These are phyloP conservation scores for Erysiphe pulchra DNA, from an alignment of 2,329 filamentous ascomycete genomes.

Conservation along the genomic window DNA sequence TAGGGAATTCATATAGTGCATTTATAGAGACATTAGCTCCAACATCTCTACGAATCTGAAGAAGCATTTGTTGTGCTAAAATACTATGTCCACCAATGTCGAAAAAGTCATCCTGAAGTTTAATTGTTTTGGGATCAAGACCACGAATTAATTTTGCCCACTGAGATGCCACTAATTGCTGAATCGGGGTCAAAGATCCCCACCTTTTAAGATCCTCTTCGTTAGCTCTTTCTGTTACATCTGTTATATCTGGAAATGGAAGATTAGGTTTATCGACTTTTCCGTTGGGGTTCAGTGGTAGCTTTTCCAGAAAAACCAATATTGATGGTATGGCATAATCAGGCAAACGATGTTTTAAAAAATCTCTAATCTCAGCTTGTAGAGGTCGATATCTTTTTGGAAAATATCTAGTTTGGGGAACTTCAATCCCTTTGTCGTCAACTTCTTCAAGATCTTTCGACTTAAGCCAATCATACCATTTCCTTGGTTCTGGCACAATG, in stretches of 20 bases:
- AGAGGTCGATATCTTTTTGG: slow-evolving; percentile 17
- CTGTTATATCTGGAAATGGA: slow-evolving; percentile 49
- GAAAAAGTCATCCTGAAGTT: slow-evolving; percentile 41
- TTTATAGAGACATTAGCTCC: slow-evolving; percentile 44
- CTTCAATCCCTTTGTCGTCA: slow-evolving; percentile 15
- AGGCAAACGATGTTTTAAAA: slow-evolving; percentile 46
- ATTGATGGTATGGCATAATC: slow-evolving; percentile 51
- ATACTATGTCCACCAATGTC: slow-evolving; percentile 62
- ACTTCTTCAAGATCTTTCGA: slow-evolving; percentile 22
- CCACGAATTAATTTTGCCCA: slow-evolving; percentile 49
- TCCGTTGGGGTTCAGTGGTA: slow-evolving; percentile 66
- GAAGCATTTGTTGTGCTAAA: slow-evolving; percentile 56
- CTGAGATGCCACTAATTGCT: slow-evolving; percentile 39
- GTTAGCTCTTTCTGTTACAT: slow-evolving; percentile 31
- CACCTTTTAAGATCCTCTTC: slow-evolving; percentile 1
- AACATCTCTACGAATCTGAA: slow-evolving; percentile 36
- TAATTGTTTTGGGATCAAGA: slow-evolving; percentile 40
- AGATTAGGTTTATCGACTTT: slow-evolving; percentile 60
- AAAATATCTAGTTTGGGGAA: not conserved
- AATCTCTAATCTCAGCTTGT: slow-evolving; percentile 29
- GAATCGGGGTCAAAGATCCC: slow-evolving; percentile 24
- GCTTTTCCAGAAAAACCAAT: slow-evolving; percentile 43
- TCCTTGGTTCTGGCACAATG: slow-evolving; percentile 55
- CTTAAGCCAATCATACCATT: slow-evolving; percentile 45
- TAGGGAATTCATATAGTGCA: slow-evolving; percentile 42